phyloP scores from a whole-genome alignment of 1,139 yeast species.

The Kluyveromyces marxianus region DNA sequence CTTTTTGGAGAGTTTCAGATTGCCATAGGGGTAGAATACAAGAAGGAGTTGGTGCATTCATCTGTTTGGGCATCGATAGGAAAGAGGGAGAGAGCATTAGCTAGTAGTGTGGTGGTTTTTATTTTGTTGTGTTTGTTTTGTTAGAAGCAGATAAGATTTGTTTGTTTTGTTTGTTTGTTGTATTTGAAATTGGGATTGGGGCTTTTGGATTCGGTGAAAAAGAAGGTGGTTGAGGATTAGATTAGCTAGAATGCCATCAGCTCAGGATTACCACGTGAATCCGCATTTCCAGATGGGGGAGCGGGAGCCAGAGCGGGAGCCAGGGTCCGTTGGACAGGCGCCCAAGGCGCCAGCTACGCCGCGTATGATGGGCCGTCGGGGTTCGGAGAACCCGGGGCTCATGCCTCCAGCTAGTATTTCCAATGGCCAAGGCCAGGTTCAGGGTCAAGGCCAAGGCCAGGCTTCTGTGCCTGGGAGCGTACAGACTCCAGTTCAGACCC shows the following conservation, averaged over 20 bases:
- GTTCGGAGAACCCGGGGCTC: constrained; percentile 14
- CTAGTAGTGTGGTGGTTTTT: too few species aligned
- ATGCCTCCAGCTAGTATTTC: constrained; percentile 24
- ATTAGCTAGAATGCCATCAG: constrained; percentile 9
- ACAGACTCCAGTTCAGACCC: neutral
- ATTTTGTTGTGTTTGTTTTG: too few species aligned
- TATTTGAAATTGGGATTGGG: too few species aligned
- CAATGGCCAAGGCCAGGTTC: constrained; percentile 12
- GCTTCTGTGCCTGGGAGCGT: constrained; percentile 13
- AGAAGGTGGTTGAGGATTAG: neutral
- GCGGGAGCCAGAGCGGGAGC: constrained; percentile 1
- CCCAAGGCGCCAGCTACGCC: constrained; percentile 63
- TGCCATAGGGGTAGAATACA: too few species aligned
- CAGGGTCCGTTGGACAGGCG: neutral
- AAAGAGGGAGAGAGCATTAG: too few species aligned
- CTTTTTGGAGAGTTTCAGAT: too few species aligned
- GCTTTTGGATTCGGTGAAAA: too few species aligned
- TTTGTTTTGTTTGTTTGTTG: too few species aligned
- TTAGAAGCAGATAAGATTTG: too few species aligned
- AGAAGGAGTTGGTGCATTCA: too few species aligned
- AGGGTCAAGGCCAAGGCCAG: constrained; percentile 10
- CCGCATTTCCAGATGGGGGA: constrained; percentile 27
- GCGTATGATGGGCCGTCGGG: constrained; percentile 57
- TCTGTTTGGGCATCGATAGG: too few species aligned
- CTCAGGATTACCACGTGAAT: constrained; percentile 28